These are phyloP conservation scores for Acer yangbiense DNA, from an alignment of 345 rosid genomes.

Conservation along the genomic window DNA sequence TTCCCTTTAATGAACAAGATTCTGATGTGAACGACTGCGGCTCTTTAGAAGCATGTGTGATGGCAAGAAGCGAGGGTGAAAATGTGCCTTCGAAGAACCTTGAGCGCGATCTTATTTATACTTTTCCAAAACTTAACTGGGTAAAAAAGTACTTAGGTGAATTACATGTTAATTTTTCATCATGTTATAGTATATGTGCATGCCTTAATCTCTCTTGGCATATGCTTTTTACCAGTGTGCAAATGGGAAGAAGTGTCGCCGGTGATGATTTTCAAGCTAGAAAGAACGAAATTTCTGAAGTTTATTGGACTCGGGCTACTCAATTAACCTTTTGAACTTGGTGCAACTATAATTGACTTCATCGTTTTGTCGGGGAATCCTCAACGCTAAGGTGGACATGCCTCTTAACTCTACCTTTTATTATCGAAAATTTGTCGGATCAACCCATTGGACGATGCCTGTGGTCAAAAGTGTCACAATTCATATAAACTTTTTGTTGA, in stretches of 20 bases:
- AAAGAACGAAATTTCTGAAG: constrained; percentile 23
- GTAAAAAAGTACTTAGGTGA: constrained; percentile 24
- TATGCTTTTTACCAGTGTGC: constrained; percentile 20
- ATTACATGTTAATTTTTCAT: neutral
- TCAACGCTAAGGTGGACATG: neutral
- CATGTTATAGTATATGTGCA: neutral
- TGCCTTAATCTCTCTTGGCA: constrained; percentile 1
- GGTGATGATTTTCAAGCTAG: constrained; percentile 16
- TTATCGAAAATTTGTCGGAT: neutral
- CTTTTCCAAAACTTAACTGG: constrained; percentile 19
- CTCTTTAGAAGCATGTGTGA: constrained; percentile 23
- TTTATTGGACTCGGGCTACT: neutral
- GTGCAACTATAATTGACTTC: neutral
- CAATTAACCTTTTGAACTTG: constrained; percentile 9
- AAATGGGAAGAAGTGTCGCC: constrained; percentile 2
- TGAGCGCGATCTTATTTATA: constrained; percentile 24
- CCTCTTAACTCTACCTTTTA: constrained; percentile 1
- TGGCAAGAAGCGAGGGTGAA: constrained; percentile 30
- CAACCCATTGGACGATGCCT: neutral
- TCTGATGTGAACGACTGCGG: constrained; percentile 26
- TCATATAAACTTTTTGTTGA: neutral
- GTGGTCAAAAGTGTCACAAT: neutral
- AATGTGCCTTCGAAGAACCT: constrained; percentile 25
- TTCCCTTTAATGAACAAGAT: constrained; percentile 31
- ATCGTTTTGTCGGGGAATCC: neutral